Conservation (phyloP, 2,329 filamentous ascomycete genomes). For the Pestalotiopsis sp. region DNA sequence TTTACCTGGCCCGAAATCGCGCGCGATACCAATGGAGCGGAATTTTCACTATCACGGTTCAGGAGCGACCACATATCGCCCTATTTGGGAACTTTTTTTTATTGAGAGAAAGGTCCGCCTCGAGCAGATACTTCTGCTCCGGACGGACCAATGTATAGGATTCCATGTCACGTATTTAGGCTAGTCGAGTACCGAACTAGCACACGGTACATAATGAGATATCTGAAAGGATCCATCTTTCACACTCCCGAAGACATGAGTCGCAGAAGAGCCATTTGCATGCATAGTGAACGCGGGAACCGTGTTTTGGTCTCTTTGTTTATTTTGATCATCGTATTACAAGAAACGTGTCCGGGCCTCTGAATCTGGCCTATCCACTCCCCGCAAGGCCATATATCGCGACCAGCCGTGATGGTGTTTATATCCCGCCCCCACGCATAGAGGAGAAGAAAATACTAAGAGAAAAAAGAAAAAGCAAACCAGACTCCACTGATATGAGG, state of each 20-base stretch:
- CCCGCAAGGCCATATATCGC: not conserved
- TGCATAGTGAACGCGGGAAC: not conserved
- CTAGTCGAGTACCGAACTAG: not conserved
- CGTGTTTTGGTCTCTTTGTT: not conserved
- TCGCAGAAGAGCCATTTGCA: not conserved
- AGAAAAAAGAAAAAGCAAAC: not conserved
- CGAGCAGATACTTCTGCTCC: not conserved
- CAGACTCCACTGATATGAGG: no score
- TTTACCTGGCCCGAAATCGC: slow-evolving; percentile 15
- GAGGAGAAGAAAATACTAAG: not conserved
- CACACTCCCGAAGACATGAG: not conserved
- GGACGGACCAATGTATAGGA: not conserved
- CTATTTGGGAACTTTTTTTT: slow-evolving; percentile 13
- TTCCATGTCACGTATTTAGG: not conserved
- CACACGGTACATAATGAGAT: not conserved
- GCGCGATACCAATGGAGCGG: slow-evolving; percentile 25
- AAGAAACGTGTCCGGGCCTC: not conserved
- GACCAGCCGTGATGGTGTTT: not conserved
- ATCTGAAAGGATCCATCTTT: not conserved
- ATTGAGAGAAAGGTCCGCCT: slow-evolving; percentile 5
- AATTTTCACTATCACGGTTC: slow-evolving; percentile 7
- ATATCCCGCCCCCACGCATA: not conserved
- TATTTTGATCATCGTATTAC: not conserved
- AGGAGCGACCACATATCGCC: slow-evolving; percentile 11
- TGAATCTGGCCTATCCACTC: not conserved